Percentiles rank a stretch among this genome's conserved stretches.
Conservation (phyloP, 495 filamentous ascomycete species). For the Penicillium silybi region DNA sequence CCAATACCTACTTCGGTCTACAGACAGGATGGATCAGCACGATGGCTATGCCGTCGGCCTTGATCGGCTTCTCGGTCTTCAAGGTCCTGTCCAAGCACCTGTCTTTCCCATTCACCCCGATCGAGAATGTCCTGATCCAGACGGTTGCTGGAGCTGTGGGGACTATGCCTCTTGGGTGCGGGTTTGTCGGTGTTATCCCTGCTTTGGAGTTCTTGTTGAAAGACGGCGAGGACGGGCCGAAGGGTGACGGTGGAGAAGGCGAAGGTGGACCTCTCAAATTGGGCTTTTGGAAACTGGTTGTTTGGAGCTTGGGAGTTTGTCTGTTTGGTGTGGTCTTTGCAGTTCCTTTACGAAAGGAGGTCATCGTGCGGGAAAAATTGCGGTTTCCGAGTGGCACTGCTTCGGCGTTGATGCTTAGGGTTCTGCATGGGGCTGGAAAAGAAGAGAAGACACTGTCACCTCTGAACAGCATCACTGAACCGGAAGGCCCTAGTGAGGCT, state of each 20-base stretch:
- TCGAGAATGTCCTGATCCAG: conserved; percentile 97
- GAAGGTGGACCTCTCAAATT: conserved; percentile 68
- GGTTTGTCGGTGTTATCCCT: conserved; percentile 91
- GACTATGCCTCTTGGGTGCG: conserved; percentile 94
- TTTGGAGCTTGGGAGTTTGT: conserved; percentile 89
- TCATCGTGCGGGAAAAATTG: conserved; percentile 86
- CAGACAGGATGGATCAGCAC: conserved; percentile 90
- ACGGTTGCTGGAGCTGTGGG: conserved; percentile 93
- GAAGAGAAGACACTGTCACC: conserved; percentile 19
- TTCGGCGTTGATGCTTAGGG: conserved; percentile 86
- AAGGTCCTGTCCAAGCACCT: conserved; percentile 68
- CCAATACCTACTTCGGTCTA: conserved; percentile 95
- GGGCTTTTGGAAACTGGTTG: conserved; percentile 67
- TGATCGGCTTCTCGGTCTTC: conserved; percentile 97
- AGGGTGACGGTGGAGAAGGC: conserved; percentile 50
- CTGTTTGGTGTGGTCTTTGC: conserved; percentile 97
- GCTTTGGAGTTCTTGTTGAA: conserved; percentile 83
- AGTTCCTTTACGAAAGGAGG: conserved; percentile 79
- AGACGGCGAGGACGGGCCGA: conserved; percentile 58
- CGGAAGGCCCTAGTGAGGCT: conserved; percentile 14
- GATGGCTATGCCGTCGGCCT: conserved; percentile 88
- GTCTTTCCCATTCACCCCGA: conserved; percentile 77
- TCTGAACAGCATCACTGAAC: conserved; percentile 8
- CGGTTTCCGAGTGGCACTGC: conserved; percentile 94
- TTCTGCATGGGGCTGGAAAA: conserved; percentile 65